Evolutionary conservation across 495 filamentous ascomycete genomes (phyloP), one percentile per base, ranked within the genome.

Genomic region (Chaetomium cochliodes): DNA sequence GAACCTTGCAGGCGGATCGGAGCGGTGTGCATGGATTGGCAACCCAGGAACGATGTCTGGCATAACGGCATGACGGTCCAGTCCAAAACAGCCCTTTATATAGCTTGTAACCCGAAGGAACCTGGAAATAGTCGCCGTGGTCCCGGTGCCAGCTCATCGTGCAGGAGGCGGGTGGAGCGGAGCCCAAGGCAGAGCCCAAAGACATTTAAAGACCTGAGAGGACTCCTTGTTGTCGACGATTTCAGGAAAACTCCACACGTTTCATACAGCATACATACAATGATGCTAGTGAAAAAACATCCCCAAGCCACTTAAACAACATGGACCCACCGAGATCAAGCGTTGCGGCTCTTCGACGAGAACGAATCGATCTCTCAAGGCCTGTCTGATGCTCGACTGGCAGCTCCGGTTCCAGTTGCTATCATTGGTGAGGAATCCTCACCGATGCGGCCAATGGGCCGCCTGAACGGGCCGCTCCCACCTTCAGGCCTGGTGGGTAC

Each of bases 61-160:
- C 56, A 58, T 60, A 60, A 70, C 65, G 64, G 70, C 68, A 66
- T 64, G 49, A 51, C 49, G 47, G 49, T 37, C 62, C 65, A 59
- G 55, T 59, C 72, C 66, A 63, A 64, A 54, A 51, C 65, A 60
- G 46, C 53, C 58, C 59, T 68, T 68, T 69, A 65, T 72, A 69
- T 57, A 69, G 66, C 65, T 67, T 63, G 70, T 69, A 70, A 68
- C 66, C 65, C 67, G 73, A 61, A 66, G 59, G 56, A 67, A 63
- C 67, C 61, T 71, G 64, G 58, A 65, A 70, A 57, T 60, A 62
- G 53, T 66, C 65, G 60, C 69, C 65, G 68, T 58, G 60, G 58
- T 63, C 67, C 67, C 55, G 57, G 54, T 77, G 74, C 74, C 74
- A 77, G 70, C 73, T 71, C 74, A 77, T 75, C 74, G 67, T 77